These are phyloP conservation scores for Talaromyces sp. DNA, from an alignment of 2,329 filamentous ascomycete genomes.

Conservation along the genomic window DNA sequence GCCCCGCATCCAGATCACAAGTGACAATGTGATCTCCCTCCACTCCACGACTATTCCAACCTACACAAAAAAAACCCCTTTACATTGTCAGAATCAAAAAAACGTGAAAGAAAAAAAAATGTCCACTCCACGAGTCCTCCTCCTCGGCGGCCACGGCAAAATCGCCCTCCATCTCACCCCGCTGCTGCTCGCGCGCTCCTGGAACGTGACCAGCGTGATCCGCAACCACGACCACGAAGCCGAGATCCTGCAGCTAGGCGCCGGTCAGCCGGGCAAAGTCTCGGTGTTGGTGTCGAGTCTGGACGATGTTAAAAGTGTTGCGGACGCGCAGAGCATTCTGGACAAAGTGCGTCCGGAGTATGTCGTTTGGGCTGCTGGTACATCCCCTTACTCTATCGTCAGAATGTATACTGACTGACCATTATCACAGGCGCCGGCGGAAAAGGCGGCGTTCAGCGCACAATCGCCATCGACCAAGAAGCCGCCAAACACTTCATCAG, in stretches of 20 bases:
- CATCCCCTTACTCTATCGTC: not conserved
- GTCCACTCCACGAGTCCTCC: conserved; percentile 50
- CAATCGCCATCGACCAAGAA: conserved; percentile 48
- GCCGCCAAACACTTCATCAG: conserved; percentile 51
- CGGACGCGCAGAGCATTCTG: conserved; percentile 58
- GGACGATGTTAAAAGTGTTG: conserved; percentile 61
- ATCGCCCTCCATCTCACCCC: conserved; percentile 69
- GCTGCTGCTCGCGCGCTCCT: conserved; percentile 65
- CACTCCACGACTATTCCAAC: not conserved
- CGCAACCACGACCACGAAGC: conserved; percentile 63
- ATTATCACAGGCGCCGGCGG: conserved; percentile 45
- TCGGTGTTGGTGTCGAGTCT: conserved; percentile 65
- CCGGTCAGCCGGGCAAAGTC: conserved; percentile 56
- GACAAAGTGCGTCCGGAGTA: conserved; percentile 37
- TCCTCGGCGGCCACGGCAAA: conserved; percentile 79
- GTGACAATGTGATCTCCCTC: not conserved
- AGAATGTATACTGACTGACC: not conserved
- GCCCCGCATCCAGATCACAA: not conserved
- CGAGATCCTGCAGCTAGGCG: conserved; percentile 57
- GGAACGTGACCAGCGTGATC: conserved; percentile 74
- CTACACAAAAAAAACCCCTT: too few relatives aligned
- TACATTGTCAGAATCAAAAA: too few relatives aligned
- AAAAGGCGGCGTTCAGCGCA: conserved; percentile 46
- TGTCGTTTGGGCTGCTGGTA: conserved; percentile 44
- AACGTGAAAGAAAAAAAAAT: too few relatives aligned